These are phyloP conservation scores for Pseudogymnoascus sp. DNA, from an alignment of 2,329 filamentous ascomycete genomes.

Conservation along the genomic window DNA sequence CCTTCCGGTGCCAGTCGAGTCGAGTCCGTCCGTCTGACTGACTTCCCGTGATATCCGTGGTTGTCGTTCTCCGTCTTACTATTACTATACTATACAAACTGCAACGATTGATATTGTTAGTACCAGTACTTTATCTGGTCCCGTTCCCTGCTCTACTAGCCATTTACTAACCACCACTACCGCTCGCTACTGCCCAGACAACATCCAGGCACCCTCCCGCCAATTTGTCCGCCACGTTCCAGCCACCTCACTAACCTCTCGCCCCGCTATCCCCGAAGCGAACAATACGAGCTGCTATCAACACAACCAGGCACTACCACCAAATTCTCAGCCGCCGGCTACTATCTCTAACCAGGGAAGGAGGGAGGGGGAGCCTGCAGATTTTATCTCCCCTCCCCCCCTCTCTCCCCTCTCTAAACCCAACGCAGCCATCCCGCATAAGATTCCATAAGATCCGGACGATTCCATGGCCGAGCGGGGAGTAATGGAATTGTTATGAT, in stretches of 20 bases:
- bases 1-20: neutral
- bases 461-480: neutral
- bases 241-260: neutral
- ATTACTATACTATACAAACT: neutral
- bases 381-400: neutral
- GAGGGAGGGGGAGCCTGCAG: neutral
- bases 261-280: neutral
- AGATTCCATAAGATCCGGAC: neutral
- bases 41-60: neutral
- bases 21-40: neutral
- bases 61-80: neutral
- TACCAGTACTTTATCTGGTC: neutral
- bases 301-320: neutral
- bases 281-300: neutral
- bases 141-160: neutral
- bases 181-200: neutral
- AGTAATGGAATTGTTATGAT: neutral
- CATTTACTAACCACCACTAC: too few species aligned
- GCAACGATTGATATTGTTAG: neutral
- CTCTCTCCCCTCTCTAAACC: too few species aligned
- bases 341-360: conserved; percentile 1
- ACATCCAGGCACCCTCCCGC: neutral
- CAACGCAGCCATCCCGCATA: neutral
- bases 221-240: neutral
- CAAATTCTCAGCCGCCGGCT: neutral